Evolutionary conservation across 345 rosid species (phyloP).

Genomic region (Camelina laxa): DNA sequence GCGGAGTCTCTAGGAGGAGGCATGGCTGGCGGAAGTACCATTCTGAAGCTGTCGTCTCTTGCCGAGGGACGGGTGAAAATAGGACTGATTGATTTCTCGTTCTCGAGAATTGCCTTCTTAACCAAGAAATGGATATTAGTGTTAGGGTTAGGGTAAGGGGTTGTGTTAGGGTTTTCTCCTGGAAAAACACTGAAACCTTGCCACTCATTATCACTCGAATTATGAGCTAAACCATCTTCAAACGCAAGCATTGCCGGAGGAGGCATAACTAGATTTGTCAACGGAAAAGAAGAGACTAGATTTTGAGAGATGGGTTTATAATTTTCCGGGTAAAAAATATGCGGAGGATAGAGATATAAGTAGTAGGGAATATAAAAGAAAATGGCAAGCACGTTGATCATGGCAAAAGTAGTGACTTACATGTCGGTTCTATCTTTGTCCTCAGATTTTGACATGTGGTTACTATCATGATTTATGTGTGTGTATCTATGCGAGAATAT

Average conservation of each 20-base stretch:
- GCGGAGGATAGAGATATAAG: slow-evolving; percentile 31
- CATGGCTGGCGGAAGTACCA: slow-evolving; percentile 52
- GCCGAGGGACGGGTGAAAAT: slow-evolving; percentile 26
- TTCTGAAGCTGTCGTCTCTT: slow-evolving; percentile 49
- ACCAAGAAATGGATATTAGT: slow-evolving; percentile 34
- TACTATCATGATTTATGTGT: slow-evolving; percentile 19
- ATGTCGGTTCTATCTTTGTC: slow-evolving; percentile 36
- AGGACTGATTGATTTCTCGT: slow-evolving; percentile 24
- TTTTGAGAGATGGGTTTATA: slow-evolving; percentile 15
- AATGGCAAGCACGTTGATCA: slow-evolving; percentile 42
- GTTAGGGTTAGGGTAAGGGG: slow-evolving; percentile 20
- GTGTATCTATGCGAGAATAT: neutral
- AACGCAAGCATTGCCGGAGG: slow-evolving; percentile 38
- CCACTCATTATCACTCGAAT: slow-evolving; percentile 31
- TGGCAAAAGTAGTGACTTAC: slow-evolving; percentile 42
- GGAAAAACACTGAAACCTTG: slow-evolving; percentile 39
- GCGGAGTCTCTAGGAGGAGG: slow-evolving; percentile 42
- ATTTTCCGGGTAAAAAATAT: slow-evolving; percentile 26
- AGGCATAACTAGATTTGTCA: slow-evolving; percentile 29
- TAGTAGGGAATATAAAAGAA: slow-evolving; percentile 4
- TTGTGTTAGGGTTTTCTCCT: slow-evolving; percentile 27
- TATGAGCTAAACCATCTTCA: slow-evolving; percentile 23
- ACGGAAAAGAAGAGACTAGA: neutral
- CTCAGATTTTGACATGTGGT: slow-evolving; percentile 35
- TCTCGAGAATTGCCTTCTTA: slow-evolving; percentile 27